Conservation (phyloP, 2,329 filamentous ascomycete genomes). For the Tympanopsis confertula region DNA sequence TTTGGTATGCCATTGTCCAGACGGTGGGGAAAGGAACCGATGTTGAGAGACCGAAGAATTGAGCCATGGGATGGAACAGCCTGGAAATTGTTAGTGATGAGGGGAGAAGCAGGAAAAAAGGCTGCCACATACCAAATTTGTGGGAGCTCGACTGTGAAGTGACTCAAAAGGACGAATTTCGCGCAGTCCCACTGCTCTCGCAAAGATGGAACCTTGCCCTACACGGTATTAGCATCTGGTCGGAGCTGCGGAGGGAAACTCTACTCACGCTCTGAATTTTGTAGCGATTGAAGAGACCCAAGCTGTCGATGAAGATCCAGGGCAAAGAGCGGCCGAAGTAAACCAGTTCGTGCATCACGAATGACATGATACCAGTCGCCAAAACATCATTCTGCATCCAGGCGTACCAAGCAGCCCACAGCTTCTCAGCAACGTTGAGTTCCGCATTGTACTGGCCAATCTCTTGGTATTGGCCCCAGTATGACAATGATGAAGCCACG, state of each 20-base stretch:
- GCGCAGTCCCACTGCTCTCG: slow-evolving; percentile 65
- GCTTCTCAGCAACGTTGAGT: neutral
- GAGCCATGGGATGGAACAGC: slow-evolving; percentile 67
- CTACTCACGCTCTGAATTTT: slow-evolving; percentile 57
- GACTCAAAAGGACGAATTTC: slow-evolving; percentile 58
- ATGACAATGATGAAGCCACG: neutral
- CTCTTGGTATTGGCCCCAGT: neutral
- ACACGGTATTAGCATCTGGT: neutral
- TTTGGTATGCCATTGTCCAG: slow-evolving; percentile 59
- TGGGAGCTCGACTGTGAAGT: slow-evolving; percentile 67
- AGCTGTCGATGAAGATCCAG: slow-evolving; percentile 61
- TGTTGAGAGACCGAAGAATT: slow-evolving; percentile 57
- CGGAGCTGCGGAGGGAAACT: neutral
- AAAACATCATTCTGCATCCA: slow-evolving; percentile 70
- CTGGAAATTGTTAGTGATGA: neutral
- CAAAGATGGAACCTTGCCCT: slow-evolving; percentile 50
- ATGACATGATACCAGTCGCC: slow-evolving; percentile 68
- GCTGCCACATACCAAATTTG: slow-evolving; percentile 42
- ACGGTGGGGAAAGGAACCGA: slow-evolving; percentile 57
- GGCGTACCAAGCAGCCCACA: slow-evolving; percentile 48
- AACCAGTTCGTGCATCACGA: slow-evolving; percentile 62
- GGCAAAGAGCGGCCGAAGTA: slow-evolving; percentile 62
- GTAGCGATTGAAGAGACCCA: slow-evolving; percentile 57
- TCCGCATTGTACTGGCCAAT: neutral
- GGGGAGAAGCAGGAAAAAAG: neutral